Evolutionary conservation across 1,284 basidiomycete species (phyloP).

Genomic region (Ceratobasidium sp.): DNA sequence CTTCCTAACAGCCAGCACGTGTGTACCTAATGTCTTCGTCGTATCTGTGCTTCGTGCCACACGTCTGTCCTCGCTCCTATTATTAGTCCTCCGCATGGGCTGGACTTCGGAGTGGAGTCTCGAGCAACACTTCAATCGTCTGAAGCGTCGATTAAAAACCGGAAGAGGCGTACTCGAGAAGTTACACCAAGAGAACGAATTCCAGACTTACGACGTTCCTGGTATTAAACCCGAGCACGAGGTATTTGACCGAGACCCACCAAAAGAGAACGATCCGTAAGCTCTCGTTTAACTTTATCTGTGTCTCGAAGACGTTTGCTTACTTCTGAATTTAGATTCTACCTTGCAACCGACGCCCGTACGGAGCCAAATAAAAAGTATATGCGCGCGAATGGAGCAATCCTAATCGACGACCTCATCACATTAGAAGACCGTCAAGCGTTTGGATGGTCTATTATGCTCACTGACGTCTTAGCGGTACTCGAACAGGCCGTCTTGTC

Average conservation of each 20-base stretch:
- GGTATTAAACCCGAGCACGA: conserved; percentile 45
- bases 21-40: too few species aligned
- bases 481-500: conserved; percentile 49
- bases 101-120: conserved; percentile 22
- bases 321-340: conserved; percentile 46
- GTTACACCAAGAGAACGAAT: conserved; percentile 34
- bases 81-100: conserved; percentile 19
- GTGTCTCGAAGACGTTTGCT: not conserved
- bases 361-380: conserved; percentile 45
- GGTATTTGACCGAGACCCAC: conserved; percentile 45
- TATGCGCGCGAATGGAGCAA: conserved; percentile 47
- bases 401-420: conserved; percentile 49
- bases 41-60: not conserved
- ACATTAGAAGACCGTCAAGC: conserved; percentile 42
- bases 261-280: conserved; percentile 49
- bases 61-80: conserved; percentile 11
- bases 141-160: conserved; percentile 52
- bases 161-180: conserved; percentile 52
- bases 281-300: conserved; percentile 15
- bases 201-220: conserved; percentile 47
- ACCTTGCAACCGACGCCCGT: conserved; percentile 50
- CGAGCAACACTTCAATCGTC: conserved; percentile 54
- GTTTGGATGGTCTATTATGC: conserved; percentile 46
- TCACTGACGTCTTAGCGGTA: conserved; percentile 48
- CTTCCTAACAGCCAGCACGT: conserved; percentile 42